Base-by-base conservation (phyloP, 192 early-diverging fungal species). In the Gaertneriomyces semiglobifer region DNA sequence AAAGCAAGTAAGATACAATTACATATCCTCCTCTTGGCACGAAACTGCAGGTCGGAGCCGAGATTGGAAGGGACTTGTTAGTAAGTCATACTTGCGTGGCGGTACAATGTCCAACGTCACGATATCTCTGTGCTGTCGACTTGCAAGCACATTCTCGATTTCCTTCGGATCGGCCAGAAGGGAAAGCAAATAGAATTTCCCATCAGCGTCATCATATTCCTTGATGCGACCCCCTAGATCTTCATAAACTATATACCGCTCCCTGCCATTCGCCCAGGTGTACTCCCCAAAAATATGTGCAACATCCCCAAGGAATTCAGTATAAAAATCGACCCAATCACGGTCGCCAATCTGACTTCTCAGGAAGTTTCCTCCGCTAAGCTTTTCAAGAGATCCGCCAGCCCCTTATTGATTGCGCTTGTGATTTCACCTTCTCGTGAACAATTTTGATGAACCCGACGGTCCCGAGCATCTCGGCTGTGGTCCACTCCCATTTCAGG, bases 291-390 rank as follows among this genome's bases (percentile, higher is more conserved):
- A 48, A 48, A 48, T 48, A 48, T 48, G n/a, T n/a, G 47, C 47
- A n/a, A 48, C 47, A n/a, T 48, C 47, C 47, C 47, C 47, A 8
- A 48, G 47, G n/a, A n/a, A 48, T n/a, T n/a, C n/a, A 10, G 47
- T 48, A n/a, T 48, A 48, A n/a, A 48, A 48, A 48, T 48, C 47
- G 47, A 48, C 47, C 47, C 47, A 48, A 48, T n/a, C n/a, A 48
- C 47, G 9, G n/a, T 48, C 47, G n/a, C 47, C 47, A 48, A 48
- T n/a, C 47, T 48, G 9, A n/a, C n/a, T n/a, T n/a, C 47, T 48
- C 47, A 48, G 8, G n/a, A 48, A 48, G n/a, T 48, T 48, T n/a
- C 47, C 47, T 8, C 47, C 47, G 47, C 47, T 8, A n/a, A 48
- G n/a, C 47, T n/a, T n/a, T n/a, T n/a, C n/a, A n/a, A n/a, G n/a